Evolutionary conservation across 257 asterid genomes (phyloP), one percentile per base, ranked within the genome.

Genomic region (Lithospermum erythrorhizon): DNA sequence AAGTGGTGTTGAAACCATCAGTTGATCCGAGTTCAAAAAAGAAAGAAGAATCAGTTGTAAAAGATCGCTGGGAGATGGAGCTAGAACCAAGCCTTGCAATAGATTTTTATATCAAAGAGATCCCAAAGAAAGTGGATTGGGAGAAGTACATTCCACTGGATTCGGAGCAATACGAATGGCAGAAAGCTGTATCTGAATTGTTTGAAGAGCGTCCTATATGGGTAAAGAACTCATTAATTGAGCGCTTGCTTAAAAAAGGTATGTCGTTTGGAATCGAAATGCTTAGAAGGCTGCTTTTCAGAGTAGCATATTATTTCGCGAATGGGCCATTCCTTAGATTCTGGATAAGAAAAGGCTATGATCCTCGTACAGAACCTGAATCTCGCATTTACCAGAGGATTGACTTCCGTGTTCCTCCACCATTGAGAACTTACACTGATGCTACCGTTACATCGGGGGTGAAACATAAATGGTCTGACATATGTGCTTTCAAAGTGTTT

Each of bases 331-430:
- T 78, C 75, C 80, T 76, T 69, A 80, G 94, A 72, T 84, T 91
- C 77, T 88, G 87, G 87, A 84, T 91, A 65, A 84, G 83, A 77
- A 91, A 91, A 78, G 96, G 98, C 70, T 91, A 88, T 61, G 98
- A 91, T 78, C 98, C 96, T 62, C 95, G 98, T 71, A 79, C 74
- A 70, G 98, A 91, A 74, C 90, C 95, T 9, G 95, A 88, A 72
- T 88, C 98, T 61, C 86, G 96, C 75, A 75, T 86, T 96, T 85
- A 83, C 68, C 96, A 85, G 67, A 85, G 82, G 80, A 85, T 76
- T 48, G 90, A 88, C 70, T 88, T 83, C 72, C 95, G 86, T 56
- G 83, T 88, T 53, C 96, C 95, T 58, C 90, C 84, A 60, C 58
- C 87, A n/a, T 63, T 88, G 61, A 74, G 93, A 58, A 69, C 78